phyloP scores from a whole-genome alignment of 2,329 filamentous ascomycete genomes.

The Alternaria consortialis region DNA sequence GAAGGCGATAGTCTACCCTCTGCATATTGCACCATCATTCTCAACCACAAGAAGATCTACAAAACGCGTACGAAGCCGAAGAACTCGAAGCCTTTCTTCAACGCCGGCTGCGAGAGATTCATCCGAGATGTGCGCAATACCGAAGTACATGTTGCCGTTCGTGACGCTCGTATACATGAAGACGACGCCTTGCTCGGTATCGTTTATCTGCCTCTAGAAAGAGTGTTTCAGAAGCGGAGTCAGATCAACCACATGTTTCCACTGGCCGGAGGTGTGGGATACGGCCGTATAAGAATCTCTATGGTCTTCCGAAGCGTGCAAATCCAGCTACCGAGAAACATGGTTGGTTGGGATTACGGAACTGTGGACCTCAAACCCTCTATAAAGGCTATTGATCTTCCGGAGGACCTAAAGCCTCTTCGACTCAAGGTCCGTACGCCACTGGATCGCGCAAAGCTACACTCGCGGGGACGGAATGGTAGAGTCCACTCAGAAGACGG shows the following conservation, averaged over 20 bases:
- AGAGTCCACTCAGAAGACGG: slow-evolving; percentile 39
- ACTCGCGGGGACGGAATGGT: slow-evolving; percentile 50
- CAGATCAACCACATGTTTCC: slow-evolving; percentile 74
- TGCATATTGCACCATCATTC: slow-evolving; percentile 75
- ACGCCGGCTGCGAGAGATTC: slow-evolving; percentile 77
- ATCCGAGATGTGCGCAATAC: slow-evolving; percentile 72
- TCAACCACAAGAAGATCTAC: slow-evolving; percentile 76
- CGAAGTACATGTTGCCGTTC: slow-evolving; percentile 73
- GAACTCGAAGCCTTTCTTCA: slow-evolving; percentile 81
- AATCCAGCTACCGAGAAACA: slow-evolving; percentile 65
- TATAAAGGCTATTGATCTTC: slow-evolving; percentile 60
- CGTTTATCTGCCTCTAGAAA: slow-evolving; percentile 70
- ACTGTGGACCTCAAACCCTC: slow-evolving; percentile 70
- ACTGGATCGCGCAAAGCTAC: slow-evolving; percentile 67
- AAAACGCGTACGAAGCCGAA: slow-evolving; percentile 79
- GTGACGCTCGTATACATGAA: slow-evolving; percentile 73
- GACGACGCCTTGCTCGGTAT: slow-evolving; percentile 75
- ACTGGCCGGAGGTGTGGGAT: slow-evolving; percentile 75
- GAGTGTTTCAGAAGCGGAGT: slow-evolving; percentile 69
- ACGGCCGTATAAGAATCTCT: slow-evolving; percentile 72
- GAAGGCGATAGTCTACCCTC: slow-evolving; percentile 71
- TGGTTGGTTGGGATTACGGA: slow-evolving; percentile 76
- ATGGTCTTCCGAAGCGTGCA: slow-evolving; percentile 77
- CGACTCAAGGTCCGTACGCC: slow-evolving; percentile 69
- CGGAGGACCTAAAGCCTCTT: slow-evolving; percentile 58